These are phyloP conservation scores for Apiospora rasikravindrae DNA, from an alignment of 2,329 filamentous ascomycete genomes.

Conservation along the genomic window DNA sequence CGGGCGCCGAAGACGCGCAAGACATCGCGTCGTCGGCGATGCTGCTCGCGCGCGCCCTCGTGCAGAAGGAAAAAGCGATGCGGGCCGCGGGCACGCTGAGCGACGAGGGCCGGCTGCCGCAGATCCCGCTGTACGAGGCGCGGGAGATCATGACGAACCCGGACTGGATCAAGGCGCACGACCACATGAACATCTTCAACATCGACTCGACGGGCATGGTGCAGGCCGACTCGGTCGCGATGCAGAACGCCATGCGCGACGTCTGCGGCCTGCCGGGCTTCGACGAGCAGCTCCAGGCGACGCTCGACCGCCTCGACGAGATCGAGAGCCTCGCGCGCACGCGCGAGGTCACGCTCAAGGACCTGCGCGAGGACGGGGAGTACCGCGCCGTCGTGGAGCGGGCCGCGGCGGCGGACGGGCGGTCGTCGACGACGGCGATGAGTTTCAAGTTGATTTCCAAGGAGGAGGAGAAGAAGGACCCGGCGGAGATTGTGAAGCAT, in stretches of 20 bases:
- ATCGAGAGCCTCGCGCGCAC: constrained; percentile 60
- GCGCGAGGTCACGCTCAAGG: constrained; percentile 61
- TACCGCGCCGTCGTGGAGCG: constrained; percentile 25
- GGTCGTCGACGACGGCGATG: neutral
- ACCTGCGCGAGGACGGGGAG: constrained; percentile 29
- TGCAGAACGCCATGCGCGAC: constrained; percentile 63
- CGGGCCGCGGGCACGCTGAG: constrained; percentile 25
- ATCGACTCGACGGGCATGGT: constrained; percentile 62
- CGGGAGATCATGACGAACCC: constrained; percentile 61
- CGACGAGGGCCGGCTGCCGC: constrained; percentile 43
- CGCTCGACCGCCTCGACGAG: constrained; percentile 56
- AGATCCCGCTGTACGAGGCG: constrained; percentile 41
- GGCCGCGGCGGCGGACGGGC: neutral
- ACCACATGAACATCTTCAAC: constrained; percentile 62
- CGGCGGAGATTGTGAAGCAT: neutral
- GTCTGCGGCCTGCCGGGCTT: constrained; percentile 57
- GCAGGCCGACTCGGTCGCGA: constrained; percentile 60
- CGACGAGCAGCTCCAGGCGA: constrained; percentile 57
- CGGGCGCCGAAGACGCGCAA: constrained; percentile 70
- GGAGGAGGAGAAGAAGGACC: neutral
- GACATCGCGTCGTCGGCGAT: constrained; percentile 61
- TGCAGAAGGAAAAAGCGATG: constrained; percentile 50
- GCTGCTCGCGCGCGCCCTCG: constrained; percentile 61
- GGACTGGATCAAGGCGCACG: constrained; percentile 62
- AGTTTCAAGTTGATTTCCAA: neutral